Base-by-base conservation (phyloP, 352 stramenopile species). In the Pythium vanterpoolii region DNA sequence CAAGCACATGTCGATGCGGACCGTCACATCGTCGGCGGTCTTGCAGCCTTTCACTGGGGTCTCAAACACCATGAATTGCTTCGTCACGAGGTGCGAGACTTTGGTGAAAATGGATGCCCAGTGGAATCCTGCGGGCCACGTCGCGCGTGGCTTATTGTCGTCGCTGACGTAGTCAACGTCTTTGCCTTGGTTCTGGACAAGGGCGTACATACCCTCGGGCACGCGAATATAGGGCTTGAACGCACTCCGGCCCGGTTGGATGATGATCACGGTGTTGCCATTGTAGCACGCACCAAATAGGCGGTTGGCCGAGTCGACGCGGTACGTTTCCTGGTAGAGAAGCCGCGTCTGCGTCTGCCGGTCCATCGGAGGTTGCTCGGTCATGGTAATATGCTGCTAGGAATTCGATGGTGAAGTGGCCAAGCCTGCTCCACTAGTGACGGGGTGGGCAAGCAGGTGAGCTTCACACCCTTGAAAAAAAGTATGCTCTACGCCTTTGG, bases 11-110 rank as follows among this genome's bases (percentile, higher is more conserved):
- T 97, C 85, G 46, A 97, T 95, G 19, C 72, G 54, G 8, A 96
- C 85, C 0, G 82, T 94, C 24, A 97, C 87, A 56, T 96, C 80
- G 64, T 97, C 89, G 0, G 77, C 75, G 1, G 89, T 96, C 71
- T 94, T 94, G 72, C 87, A 96, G 21, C 85, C 87, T 58, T 96
- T 94, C 3, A 97, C 83, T 4, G 84, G 84, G 3, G 85, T 93
- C 58, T 96, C 79, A 50, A 95, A 95, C 14, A 96, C 75, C 26
- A 96, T 86, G 50, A 79, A 88, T 59, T 96, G 87, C 71, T 94
- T 93, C 24, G 87, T 97, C 14, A 97, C 82, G 8, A 97, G 65
- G 43, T 96, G 86, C 0, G 86, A 81, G 11, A 96, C 79, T 57
- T 90, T 90, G 26, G 89, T 86, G 69, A 87, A 96, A 26, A 79